phyloP scores from a whole-genome alignment of 176 grass and related monocot species.

The Oryza glumipatula region DNA sequence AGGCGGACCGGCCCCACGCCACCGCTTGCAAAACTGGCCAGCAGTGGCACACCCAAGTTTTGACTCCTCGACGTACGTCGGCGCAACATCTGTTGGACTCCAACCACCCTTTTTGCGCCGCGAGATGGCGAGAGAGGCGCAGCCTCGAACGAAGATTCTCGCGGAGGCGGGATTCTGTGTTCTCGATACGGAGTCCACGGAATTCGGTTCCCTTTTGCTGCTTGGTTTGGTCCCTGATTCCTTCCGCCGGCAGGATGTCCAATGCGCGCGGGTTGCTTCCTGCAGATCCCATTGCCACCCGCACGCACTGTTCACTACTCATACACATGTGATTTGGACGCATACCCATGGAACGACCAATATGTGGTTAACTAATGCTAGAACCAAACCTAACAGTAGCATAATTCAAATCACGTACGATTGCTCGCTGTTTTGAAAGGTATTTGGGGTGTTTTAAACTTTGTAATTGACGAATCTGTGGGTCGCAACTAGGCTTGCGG shows the following conservation, averaged over 20 bases:
- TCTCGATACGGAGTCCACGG: not conserved
- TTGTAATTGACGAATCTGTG: not conserved
- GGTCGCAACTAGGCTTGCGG: not conserved
- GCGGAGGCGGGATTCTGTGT: not conserved
- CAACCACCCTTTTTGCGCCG: not conserved
- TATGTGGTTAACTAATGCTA: not conserved
- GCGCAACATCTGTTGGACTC: not conserved
- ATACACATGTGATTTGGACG: constrained; percentile 7
- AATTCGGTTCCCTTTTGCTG: not conserved
- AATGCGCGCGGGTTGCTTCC: not conserved
- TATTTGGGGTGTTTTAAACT: not conserved
- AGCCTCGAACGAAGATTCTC: not conserved
- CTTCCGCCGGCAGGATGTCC: constrained; percentile 24
- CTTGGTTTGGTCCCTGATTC: not conserved
- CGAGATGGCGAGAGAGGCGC: not conserved
- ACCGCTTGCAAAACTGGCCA: not conserved
- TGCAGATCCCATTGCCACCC: not conserved
- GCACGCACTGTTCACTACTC: not conserved
- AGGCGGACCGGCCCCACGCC: not conserved
- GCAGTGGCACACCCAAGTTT: constrained; percentile 33
- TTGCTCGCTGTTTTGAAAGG: not conserved
- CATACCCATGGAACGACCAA: not conserved
- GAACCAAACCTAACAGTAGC: not conserved
- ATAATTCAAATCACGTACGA: not conserved
- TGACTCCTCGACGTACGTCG: not conserved